phyloP scores from a whole-genome alignment of 768 basidiomycete genomes.

The Erythrobasidium yunnanense region DNA sequence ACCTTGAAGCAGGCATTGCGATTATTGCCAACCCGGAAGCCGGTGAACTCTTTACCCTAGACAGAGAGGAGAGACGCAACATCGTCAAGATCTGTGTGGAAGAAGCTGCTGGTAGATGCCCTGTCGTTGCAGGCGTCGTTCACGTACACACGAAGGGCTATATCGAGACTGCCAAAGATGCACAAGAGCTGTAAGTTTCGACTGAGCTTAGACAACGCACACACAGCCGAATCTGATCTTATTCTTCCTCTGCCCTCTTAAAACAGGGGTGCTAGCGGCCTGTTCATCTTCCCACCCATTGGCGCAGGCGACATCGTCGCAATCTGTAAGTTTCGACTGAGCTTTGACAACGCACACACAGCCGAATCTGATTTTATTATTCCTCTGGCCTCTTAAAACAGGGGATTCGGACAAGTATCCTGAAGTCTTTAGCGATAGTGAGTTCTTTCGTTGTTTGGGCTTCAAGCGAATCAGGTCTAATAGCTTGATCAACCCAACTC shows the following conservation, averaged over 20 bases:
- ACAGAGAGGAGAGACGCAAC: neutral
- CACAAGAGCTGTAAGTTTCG: neutral
- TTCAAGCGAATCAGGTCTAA: neutral
- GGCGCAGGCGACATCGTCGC: neutral
- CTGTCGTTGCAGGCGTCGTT: neutral
- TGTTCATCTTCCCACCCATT: neutral
- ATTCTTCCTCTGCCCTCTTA: neutral
- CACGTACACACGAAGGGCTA: neutral
- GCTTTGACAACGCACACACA: neutral
- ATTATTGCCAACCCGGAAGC: neutral
- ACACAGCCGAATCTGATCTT: neutral
- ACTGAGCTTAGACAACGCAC: neutral
- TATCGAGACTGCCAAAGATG: neutral
- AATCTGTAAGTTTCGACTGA: neutral
- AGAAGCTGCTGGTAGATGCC: neutral
- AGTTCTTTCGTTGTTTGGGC: neutral
- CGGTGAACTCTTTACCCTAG: neutral
- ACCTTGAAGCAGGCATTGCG: neutral
- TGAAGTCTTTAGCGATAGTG: neutral
- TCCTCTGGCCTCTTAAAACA: neutral
- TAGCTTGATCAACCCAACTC: neutral
- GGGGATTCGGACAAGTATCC: neutral
- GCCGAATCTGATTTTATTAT: neutral
- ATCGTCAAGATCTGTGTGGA: neutral
- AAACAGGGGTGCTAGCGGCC: neutral